Evolutionary conservation across 2,329 filamentous ascomycete species (phyloP), one percentile per base, ranked within the genome.

Genomic region (Pseudogymnoascus sp.): DNA sequence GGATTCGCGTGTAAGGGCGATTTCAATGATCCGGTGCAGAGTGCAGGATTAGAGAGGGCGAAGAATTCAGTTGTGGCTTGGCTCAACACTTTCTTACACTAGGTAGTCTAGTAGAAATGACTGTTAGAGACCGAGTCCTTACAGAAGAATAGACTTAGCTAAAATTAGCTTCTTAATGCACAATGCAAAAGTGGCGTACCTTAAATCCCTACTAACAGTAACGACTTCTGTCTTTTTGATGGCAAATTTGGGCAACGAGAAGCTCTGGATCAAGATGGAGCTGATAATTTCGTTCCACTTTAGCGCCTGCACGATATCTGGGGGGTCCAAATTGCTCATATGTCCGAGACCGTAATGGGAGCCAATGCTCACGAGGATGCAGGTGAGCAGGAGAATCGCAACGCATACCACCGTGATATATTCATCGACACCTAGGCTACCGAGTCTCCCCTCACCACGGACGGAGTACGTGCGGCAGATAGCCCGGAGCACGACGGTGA

Each of bases 51-150:
- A 73, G 73, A 71, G 4, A 72, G 76, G 54, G 80, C 72, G 0
- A 81, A 81, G 74, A 74, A 77, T 65, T 74, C 74, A 8, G 76
- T 72, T 18, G 77, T 80, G 5, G 62, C 22, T 16, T 82, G 79
- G 78, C 74, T 79, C 6, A 32, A 32, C 6, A 32, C 30, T 32
- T 32, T 32, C 30, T 32, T 32, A 32, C 30, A 32, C 30, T 32
- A 32, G 30, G 6, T 32, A 8, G 30, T 32, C 6, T 32, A 32
- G 4, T 7, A 32, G 30, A 32, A 32, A 32, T 7, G 30, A 32
- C 30, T 32, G 6, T 32, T 32, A 8, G 30, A 32, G 30, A 32
- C 30, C 6, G 30, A 32, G 30, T 11, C 30, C 32, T n/a, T n/a
- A n/a, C n/a, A n/a, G n/a, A n/a, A n/a, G n/a, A n/a, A n/a, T n/a